Evolutionary conservation across 2,329 filamentous ascomycete species (phyloP), one percentile per base, ranked within the genome.

Genomic region (Phyllosticta citriasiana): DNA sequence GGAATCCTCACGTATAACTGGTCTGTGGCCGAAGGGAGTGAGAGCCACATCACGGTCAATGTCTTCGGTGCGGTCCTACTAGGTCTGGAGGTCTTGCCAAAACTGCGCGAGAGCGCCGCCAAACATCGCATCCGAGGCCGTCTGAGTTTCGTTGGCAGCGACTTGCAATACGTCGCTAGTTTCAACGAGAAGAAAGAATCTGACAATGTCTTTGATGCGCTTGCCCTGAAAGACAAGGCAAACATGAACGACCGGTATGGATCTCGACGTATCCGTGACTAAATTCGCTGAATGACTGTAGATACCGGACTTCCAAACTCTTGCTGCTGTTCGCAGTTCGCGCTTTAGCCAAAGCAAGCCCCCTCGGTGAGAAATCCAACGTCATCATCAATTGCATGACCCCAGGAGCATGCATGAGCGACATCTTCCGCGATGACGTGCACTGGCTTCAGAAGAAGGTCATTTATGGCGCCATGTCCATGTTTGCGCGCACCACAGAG

Each of bases 301-400:
- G 61, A 61, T 70, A 66, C 65, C 65, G 65, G 14, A 63, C 66
- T 1, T 69, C 67, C n/a, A 76, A 75, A 57, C 59, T 74, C 9
- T 60, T 75, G 2, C 64, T 72, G 9, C 64, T 74, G 3, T 67
- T 71, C 9, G 61, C 63, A 12, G 60, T 67, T 0, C 65, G 70
- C 10, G 68, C 66, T 1, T 67, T 72, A 22, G 67, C 67, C 25
- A 56, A 65, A 35, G 53, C 62, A 16, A 59, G 64, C 19, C n/a
- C 68, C 1, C 61, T 66, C 0, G 47, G 57, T 1, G 30, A 64
- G 2, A 60, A 70, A 2, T 67, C 67, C 12, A 68, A 70, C 2
- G 69, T 75, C 5, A 68, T 71, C 0, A 63, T 75, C 33, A 72
- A 73, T 51, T 62, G 61, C 22, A 62, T 73, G 3, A 72, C 67